A percentile compares a stretch with the other conserved stretches of the same genome.
These are phyloP conservation scores for Cetraspora pellucida DNA, from an alignment of 192 early-diverging fungal genomes.

Conservation along the genomic window DNA sequence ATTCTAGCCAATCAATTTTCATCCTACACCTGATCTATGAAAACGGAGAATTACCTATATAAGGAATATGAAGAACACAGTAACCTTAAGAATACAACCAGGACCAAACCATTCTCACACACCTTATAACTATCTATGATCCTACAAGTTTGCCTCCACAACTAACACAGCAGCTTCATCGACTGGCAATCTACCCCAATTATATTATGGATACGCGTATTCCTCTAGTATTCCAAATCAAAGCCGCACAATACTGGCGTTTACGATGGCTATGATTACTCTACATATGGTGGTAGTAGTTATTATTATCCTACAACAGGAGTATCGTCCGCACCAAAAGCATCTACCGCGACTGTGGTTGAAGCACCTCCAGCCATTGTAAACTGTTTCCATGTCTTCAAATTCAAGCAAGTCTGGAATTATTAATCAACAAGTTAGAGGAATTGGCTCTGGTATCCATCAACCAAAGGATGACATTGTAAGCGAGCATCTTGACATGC, in stretches of 20 bases:
- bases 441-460: neutral
- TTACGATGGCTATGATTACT: constrained; percentile 6
- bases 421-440: neutral
- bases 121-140: constrained; percentile 13
- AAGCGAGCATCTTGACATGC: neutral
- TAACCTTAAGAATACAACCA: no score
- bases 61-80: no score
- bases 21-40: no score
- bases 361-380: constrained; percentile 25
- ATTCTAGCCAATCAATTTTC: no score
- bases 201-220: constrained; percentile 23
- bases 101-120: neutral
- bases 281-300: neutral
- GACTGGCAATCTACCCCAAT: neutral
- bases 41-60: no score
- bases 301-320: constrained; percentile 15
- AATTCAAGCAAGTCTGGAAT: neutral
- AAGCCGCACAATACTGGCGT: neutral
- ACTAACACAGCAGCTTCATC: neutral
- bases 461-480: constrained; percentile 15
- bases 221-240: neutral
- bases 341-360: constrained; percentile 22
- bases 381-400: constrained; percentile 10
- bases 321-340: neutral
- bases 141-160: neutral